Evolutionary conservation across 83 land plant species (phyloP).

Genomic region (Picea abies): DNA sequence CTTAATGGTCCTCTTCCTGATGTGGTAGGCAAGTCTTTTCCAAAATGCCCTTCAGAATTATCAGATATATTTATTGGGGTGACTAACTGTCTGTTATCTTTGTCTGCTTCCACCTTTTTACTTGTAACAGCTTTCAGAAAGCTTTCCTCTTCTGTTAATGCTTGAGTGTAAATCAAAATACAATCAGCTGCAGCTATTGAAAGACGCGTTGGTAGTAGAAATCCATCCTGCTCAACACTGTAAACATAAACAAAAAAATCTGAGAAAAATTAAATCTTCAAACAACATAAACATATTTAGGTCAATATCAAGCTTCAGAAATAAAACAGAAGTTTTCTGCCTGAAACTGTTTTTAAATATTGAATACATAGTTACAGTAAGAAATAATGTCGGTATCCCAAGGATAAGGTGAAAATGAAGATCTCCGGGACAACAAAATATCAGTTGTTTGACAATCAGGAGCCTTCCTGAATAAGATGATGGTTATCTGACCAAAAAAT

Average conservation of each 20-base stretch:
- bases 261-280: not conserved
- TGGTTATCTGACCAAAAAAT: not conserved
- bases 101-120: constrained; percentile 13
- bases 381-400: not conserved
- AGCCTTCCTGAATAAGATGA: not conserved
- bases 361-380: not conserved
- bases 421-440: not conserved
- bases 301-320: not conserved
- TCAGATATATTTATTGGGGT: constrained; percentile 11
- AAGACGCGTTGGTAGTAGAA: constrained; percentile 73
- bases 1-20: constrained; percentile 19
- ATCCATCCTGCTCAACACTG: constrained; percentile 53
- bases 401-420: not conserved
- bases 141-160: constrained; percentile 36
- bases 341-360: not conserved
- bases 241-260: constrained; percentile 9
- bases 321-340: not conserved
- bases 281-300: not conserved
- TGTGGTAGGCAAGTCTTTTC: constrained; percentile 6
- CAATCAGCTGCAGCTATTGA: constrained; percentile 81
- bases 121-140: constrained; percentile 5
- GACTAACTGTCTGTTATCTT: constrained; percentile 11
- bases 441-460: not conserved
- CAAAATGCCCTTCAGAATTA: constrained; percentile 3
- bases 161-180: constrained; percentile 48